A percentile compares a stretch with the other conserved stretches of the same genome.
Evolutionary conservation across 805 yeast genomes (phyloP).

Genomic region (Pichia phayaonensis): DNA sequence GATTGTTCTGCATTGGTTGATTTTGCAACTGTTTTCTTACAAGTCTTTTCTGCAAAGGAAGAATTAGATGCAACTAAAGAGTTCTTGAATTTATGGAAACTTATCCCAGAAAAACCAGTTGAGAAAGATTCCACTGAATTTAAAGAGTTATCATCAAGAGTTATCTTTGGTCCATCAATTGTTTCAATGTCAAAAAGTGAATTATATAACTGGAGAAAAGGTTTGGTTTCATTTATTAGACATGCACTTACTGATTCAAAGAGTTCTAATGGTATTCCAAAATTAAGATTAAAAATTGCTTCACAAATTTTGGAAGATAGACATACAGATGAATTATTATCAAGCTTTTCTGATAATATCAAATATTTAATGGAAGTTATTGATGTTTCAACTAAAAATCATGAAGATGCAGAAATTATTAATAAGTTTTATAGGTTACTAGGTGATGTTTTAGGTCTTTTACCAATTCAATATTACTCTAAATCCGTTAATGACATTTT

Average conservation of each 20-base stretch:
- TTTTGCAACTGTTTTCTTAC: slow-evolving; percentile 63
- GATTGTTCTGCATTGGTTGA: slow-evolving; percentile 67
- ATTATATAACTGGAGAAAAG: slow-evolving; percentile 39
- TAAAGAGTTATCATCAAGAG: slow-evolving; percentile 38
- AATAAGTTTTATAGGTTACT: slow-evolving; percentile 47
- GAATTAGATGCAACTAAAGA: slow-evolving; percentile 51
- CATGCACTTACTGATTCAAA: slow-evolving; percentile 38
- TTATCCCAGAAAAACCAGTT: slow-evolving; percentile 36
- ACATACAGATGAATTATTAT: slow-evolving; percentile 17
- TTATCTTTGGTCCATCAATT: slow-evolving; percentile 57
- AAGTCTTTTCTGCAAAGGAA: slow-evolving; percentile 58
- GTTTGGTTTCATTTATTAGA: slow-evolving; percentile 50
- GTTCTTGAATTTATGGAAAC: slow-evolving; percentile 45
- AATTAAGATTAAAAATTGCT: slow-evolving; percentile 34
- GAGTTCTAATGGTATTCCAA: slow-evolving; percentile 33
- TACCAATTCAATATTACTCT: slow-evolving; percentile 72
- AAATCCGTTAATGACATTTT: slow-evolving; percentile 44
- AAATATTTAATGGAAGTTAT: slow-evolving; percentile 33
- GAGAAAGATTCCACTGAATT: slow-evolving; percentile 32
- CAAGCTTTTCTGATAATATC: slow-evolving; percentile 23
- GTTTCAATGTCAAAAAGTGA: slow-evolving; percentile 44
- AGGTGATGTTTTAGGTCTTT: slow-evolving; percentile 53
- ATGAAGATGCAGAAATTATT: slow-evolving; percentile 31
- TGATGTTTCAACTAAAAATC: slow-evolving; percentile 25
- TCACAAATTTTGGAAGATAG: slow-evolving; percentile 26